A percentile compares a stretch with the other conserved stretches of the same genome.
Evolutionary conservation across 371 early-diverging fungal genomes (phyloP).

Genomic region (Rhizopus arrhizus): DNA sequence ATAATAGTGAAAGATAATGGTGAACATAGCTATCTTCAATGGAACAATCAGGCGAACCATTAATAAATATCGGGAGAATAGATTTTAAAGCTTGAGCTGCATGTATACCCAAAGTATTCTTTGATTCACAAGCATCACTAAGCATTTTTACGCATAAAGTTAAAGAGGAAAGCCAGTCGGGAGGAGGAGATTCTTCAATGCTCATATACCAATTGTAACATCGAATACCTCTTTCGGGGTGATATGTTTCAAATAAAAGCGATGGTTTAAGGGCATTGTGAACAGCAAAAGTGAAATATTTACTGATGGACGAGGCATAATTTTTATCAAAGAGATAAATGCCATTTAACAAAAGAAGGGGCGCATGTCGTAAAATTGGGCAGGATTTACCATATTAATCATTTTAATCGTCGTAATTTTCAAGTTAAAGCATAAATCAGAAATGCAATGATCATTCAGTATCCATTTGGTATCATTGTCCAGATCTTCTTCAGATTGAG

Average conservation of each 20-base stretch:
- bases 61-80: constrained; percentile 17
- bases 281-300: constrained; percentile 5
- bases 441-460: constrained; percentile 4
- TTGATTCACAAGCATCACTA: constrained; percentile 4
- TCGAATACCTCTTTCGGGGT: constrained; percentile 8
- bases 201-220: constrained; percentile 16
- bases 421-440: constrained; percentile 8
- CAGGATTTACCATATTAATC: neutral
- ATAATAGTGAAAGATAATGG: constrained; percentile 16
- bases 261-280: constrained; percentile 8
- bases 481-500: neutral
- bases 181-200: constrained; percentile 12
- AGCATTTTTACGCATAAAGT: constrained; percentile 18
- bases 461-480: constrained; percentile 4
- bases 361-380: neutral
- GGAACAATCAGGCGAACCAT: constrained; percentile 14
- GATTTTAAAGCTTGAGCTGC: constrained; percentile 17
- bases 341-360: constrained; percentile 9
- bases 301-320: constrained; percentile 11
- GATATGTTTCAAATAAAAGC: constrained; percentile 10
- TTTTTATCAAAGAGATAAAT: constrained; percentile 23
- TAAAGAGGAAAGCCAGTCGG: constrained; percentile 7
- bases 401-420: constrained; percentile 3
- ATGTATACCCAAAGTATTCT: constrained; percentile 15
- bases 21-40: constrained; percentile 18